Base-by-base conservation (phyloP, 1,284 basidiomycete genomes). In the Tilletia indica region DNA sequence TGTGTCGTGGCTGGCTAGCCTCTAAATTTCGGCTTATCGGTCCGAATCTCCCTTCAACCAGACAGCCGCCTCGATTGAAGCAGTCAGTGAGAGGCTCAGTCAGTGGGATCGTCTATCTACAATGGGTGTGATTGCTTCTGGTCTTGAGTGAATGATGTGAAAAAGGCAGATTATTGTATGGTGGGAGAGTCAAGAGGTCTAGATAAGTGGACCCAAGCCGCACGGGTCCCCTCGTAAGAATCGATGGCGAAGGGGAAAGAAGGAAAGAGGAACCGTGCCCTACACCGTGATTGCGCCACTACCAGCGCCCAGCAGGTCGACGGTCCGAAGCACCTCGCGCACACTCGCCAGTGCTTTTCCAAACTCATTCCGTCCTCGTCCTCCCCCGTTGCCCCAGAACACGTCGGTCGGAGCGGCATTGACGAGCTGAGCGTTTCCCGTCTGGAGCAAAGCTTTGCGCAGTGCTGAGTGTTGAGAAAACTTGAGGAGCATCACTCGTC, bases 331-430 rank as follows among this genome's bases (percentile, higher is more conserved):
- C 34, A 72, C 68, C 54, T 81, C 77, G n/a, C 79, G 73, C 1
- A 77, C 76, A 42, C 68, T 70, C 69, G 74, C 69, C 9, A 81
- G 58, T 12, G 73, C 72, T 47, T 78, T 77, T 11, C 79, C 79
- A 6, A 80, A 68, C 68, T 79, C 74, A 39, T 81, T 81, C 9
- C 77, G 71, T 1, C 76, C 78, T 4, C 70, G 54, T 4, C 74
- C 73, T 19, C 72, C 70, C 4, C 71, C 74, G 0, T 69, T 68
- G n/a, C 78, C 78, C 80, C 80, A 81, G 47, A 81, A 81, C 4
- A 74, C 80, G 48, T 81, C 79, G 21, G 72, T 79, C 0, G 78
- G 80, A 12, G 69, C 74, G 2, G 72, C 78, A 42, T 79, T 69
- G 34, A 79, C 72, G 19, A 81, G 69, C 63, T 77, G 73, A 0